A percentile compares a stretch with the other conserved stretches of the same genome.
Conservation (phyloP, 768 basidiomycete species). For the Phallus indusiatus region DNA sequence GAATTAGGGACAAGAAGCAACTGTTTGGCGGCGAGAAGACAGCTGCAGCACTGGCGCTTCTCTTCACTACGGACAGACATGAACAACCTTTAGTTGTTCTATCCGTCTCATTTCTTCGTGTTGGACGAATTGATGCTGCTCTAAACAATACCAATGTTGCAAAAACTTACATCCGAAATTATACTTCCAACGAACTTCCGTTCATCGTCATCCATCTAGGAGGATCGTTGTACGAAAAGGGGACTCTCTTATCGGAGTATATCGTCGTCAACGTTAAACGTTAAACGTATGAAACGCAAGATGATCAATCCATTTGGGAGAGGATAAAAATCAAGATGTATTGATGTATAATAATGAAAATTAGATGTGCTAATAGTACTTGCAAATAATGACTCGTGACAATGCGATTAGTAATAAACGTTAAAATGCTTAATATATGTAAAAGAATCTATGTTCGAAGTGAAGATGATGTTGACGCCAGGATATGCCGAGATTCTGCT, state of each 20-base stretch:
- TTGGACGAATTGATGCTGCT: conserved; percentile 98
- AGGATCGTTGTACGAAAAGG: conserved; percentile 83
- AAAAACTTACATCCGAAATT: conserved; percentile 83
- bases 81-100: conserved; percentile 19
- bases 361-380: too few relatives aligned
- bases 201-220: conserved; percentile 98
- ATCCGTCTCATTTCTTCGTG: conserved; percentile 96
- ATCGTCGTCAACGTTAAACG: conserved; percentile 87
- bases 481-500: neutral
- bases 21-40: conserved; percentile 98
- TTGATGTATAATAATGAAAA: too few relatives aligned
- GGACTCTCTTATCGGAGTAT: conserved; percentile 90
- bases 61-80: conserved; percentile 94
- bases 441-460: neutral
- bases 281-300: conserved; percentile 66
- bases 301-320: too few relatives aligned
- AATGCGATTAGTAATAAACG: neutral
- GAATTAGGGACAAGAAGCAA: conserved; percentile 98
- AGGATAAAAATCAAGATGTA: neutral
- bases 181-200: conserved; percentile 81
- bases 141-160: conserved; percentile 98
- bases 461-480: neutral
- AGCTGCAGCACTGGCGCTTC: conserved; percentile 89
- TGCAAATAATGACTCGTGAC: too few relatives aligned
- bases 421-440: neutral